Evolutionary conservation across 768 basidiomycete species (phyloP), one percentile per base, ranked within the genome.

Genomic region (Cystobasidium ongulense): DNA sequence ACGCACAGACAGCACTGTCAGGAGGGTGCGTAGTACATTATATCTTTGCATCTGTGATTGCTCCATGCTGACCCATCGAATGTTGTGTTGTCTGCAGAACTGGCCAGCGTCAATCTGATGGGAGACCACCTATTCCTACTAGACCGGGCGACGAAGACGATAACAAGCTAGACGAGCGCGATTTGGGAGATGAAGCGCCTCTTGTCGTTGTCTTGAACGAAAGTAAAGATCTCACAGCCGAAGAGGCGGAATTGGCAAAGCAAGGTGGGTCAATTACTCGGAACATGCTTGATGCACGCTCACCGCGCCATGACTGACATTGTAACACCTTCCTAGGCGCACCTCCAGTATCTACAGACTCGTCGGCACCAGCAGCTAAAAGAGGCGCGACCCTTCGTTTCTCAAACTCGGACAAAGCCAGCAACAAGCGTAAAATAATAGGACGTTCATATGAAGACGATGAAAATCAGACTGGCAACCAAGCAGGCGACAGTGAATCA

Each of bases 131-230:
- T 35, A 75, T 72, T 10, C 67, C 74, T 27, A 59, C 53, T 25
- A 35, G 66, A 27, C 59, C 67, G 54, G 86, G 90, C 71, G 87
- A 86, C 8, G 89, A 89, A 63, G 89, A 88, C 76, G 89, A 86
- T 15, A 87, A 88, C 64, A 90, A 91, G 72, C 41, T 64, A 35
- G 88, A 87, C 73, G 83, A 83, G 2, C 86, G 80, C 0, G 92
- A 92, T 77, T n/a, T 71, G 33, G 68, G 53, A 10, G 68, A 71
- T 36, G 92, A 94, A 81, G 88, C 85, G 76, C 92, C 92, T 1
- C 90, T 91, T 79, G 87, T 96, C 8, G 91, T 96, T 1, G 92
- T 95, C 10, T 80, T 96, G 76, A 91, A 86, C 79, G 86, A 89
- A 76, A 92, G 93, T 31, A 94, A 91, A 80, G 93, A 96, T 83